A percentile compares a stretch with the other conserved stretches of the same genome.
Conservation (phyloP, 2,329 filamentous ascomycete genomes). For the Aspergillus nomiae region DNA sequence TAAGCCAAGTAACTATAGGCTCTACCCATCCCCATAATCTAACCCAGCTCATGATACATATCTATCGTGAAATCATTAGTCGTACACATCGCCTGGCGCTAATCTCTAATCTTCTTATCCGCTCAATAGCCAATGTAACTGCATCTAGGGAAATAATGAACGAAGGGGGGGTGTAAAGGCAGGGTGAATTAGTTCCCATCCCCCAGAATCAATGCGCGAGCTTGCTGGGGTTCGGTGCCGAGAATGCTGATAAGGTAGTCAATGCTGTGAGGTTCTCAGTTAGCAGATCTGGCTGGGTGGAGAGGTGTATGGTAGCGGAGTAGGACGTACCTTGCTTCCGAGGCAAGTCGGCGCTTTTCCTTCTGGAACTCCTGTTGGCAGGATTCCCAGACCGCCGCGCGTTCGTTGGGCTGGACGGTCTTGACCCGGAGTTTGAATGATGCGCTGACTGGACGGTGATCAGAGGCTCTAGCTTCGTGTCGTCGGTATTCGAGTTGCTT, state of each 20-base stretch:
- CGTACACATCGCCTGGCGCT: conserved; percentile 28
- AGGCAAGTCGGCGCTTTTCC: conserved; percentile 67
- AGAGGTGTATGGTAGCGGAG: too few species aligned
- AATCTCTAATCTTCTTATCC: background rate
- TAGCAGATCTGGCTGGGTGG: conserved; percentile 41
- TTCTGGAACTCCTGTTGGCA: conserved; percentile 75
- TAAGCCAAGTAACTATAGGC: background rate
- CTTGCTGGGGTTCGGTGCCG: conserved; percentile 57
- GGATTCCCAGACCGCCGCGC: conserved; percentile 68
- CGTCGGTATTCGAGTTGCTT: conserved; percentile 85
- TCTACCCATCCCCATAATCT: conserved; percentile 3
- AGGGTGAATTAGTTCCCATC: conserved; percentile 16
- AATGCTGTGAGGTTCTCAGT: conserved; percentile 47
- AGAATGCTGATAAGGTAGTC: conserved; percentile 67
- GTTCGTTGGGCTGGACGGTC: conserved; percentile 69
- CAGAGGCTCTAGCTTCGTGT: conserved; percentile 87
- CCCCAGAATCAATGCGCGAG: conserved; percentile 47
- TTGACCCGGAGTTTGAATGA: conserved; percentile 83
- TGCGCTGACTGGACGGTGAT: conserved; percentile 90
- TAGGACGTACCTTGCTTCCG: conserved; percentile 68
- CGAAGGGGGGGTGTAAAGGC: conserved; percentile 5
- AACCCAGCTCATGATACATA: conserved; percentile 27
- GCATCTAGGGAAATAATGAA: background rate
- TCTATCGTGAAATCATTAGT: conserved; percentile 44
- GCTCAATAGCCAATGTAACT: background rate